A percentile compares a stretch with the other conserved stretches of the same genome.
Evolutionary conservation across 208 protist genomes (phyloP).

Genomic region (Acanthamoeba comandoni): DNA sequence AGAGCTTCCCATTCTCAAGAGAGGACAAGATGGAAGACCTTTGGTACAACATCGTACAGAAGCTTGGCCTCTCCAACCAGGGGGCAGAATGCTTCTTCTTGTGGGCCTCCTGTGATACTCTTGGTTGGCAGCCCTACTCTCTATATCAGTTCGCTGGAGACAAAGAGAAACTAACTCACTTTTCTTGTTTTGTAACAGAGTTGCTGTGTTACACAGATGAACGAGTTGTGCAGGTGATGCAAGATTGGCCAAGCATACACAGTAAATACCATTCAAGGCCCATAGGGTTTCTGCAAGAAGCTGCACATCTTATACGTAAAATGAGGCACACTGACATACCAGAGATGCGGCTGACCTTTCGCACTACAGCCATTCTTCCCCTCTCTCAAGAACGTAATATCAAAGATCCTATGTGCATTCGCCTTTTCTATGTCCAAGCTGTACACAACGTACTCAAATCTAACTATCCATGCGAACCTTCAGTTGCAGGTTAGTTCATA

Average conservation of each 20-base stretch:
- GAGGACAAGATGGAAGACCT: constrained; percentile 65
- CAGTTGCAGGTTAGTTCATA: constrained; percentile 16
- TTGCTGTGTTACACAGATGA: constrained; percentile 67
- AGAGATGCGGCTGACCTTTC: constrained; percentile 51
- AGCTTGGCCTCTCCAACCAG: constrained; percentile 65
- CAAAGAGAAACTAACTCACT: not conserved
- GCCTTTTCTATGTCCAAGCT: constrained; percentile 71
- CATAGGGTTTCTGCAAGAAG: constrained; percentile 56
- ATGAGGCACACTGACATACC: constrained; percentile 31
- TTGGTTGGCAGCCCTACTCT: not conserved
- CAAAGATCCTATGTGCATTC: constrained; percentile 57
- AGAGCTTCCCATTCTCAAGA: constrained; percentile 22
- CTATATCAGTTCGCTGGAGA: not conserved
- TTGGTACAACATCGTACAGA: constrained; percentile 50
- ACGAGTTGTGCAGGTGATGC: constrained; percentile 7
- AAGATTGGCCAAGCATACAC: constrained; percentile 26
- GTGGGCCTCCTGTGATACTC: constrained; percentile 56
- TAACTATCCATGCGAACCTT: constrained; percentile 70
- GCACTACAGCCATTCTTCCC: constrained; percentile 63
- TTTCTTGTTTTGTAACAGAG: not conserved
- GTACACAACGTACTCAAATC: constrained; percentile 71
- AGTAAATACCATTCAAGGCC: constrained; percentile 28
- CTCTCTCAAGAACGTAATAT: constrained; percentile 66
- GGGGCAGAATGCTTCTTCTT: constrained; percentile 71
- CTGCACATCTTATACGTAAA: constrained; percentile 8